phyloP scores from a whole-genome alignment of 2,329 filamentous ascomycete species.

The Chaetothyriales sp. region DNA sequence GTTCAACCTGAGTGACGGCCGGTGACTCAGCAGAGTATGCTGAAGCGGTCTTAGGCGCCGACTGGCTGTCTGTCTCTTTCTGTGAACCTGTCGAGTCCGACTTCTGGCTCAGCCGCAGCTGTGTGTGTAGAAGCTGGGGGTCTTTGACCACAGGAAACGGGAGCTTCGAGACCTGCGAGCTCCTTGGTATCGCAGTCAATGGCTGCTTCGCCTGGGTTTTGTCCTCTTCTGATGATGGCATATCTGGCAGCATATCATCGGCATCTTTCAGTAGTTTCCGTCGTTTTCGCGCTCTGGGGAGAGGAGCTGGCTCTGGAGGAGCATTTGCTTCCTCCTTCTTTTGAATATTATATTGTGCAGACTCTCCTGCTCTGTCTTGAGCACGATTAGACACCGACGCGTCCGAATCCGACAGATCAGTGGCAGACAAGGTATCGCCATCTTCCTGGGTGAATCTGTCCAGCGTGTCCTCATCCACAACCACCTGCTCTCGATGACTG shows the following conservation, averaged over 20 bases:
- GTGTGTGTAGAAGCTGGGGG: constrained; percentile 48
- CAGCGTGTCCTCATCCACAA: constrained; percentile 6
- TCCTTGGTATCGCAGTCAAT: not conserved
- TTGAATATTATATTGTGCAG: constrained; percentile 19
- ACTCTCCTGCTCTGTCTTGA: constrained; percentile 17
- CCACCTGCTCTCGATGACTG: constrained; percentile 2
- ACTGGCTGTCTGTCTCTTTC: too few relatives aligned
- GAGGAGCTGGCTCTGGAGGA: constrained; percentile 17
- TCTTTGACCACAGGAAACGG: constrained; percentile 67
- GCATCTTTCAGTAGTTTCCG: constrained; percentile 12
- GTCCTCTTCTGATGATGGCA: not conserved
- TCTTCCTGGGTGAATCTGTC: not conserved
- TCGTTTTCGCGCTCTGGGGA: constrained; percentile 7
- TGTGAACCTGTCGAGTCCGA: constrained; percentile 8
- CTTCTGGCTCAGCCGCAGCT: constrained; percentile 51
- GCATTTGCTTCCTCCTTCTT: constrained; percentile 19
- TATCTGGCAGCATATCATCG: constrained; percentile 10
- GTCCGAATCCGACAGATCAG: not conserved
- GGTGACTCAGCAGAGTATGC: not conserved
- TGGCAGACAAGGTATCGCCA: not conserved
- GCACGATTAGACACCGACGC: not conserved
- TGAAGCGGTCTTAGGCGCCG: not conserved
- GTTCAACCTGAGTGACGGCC: not conserved
- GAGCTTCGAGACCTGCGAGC: constrained; percentile 32
- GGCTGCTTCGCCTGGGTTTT: not conserved